A percentile compares a stretch with the other conserved stretches of the same genome.
These are phyloP conservation scores for Aspergillus oerlinghausenensis DNA, from an alignment of 2,329 filamentous ascomycete genomes.

Conservation along the genomic window DNA sequence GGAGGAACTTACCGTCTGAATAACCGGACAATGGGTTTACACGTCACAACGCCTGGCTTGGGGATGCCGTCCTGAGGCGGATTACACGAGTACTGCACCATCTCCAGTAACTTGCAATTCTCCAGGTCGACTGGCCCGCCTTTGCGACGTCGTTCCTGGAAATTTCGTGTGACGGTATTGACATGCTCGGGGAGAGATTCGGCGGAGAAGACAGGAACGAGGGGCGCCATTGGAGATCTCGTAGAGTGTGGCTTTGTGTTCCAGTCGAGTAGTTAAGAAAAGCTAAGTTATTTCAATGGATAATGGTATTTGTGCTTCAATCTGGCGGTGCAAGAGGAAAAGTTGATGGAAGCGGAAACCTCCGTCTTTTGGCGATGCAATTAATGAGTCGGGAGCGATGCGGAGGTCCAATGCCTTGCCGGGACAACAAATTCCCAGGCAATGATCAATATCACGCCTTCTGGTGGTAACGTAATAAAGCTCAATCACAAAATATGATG, in stretches of 20 bases:
- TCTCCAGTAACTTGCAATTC: conserved; percentile 54
- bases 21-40: conserved; percentile 54
- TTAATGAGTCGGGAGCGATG: neutral
- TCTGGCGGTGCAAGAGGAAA: neutral
- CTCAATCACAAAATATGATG: neutral
- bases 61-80: conserved; percentile 42
- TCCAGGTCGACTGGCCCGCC: conserved; percentile 46
- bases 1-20: conserved; percentile 51
- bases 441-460: neutral
- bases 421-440: neutral
- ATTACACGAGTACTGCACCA: conserved; percentile 61
- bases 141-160: conserved; percentile 51
- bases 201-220: conserved; percentile 50
- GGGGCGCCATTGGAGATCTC: conserved; percentile 49
- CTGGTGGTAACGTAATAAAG: neutral
- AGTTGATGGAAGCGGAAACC: neutral
- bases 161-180: conserved; percentile 42
- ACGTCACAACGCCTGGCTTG: conserved; percentile 44
- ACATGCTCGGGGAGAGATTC: conserved; percentile 49
- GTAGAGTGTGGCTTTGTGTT: neutral
- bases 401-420: no score
- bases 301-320: neutral
- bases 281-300: neutral
- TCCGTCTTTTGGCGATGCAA: neutral
- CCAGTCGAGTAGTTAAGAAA: neutral